Evolutionary conservation across 352 stramenopile genomes (phyloP).

Genomic region (Phytophthora palmivora): DNA sequence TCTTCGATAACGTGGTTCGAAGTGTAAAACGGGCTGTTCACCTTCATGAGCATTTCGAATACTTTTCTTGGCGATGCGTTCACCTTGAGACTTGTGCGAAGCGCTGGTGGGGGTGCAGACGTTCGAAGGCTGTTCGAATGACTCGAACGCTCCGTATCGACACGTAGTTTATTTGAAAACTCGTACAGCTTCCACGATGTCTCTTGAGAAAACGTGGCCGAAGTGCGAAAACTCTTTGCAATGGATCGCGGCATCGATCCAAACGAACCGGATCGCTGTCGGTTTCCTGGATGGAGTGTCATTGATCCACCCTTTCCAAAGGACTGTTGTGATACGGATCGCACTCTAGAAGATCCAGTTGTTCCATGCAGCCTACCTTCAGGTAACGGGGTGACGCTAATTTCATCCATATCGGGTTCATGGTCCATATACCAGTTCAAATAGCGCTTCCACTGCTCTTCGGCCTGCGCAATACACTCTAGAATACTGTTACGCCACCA

Average conservation of each 20-base stretch:
- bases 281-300: slow-evolving; percentile 20
- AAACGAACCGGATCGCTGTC: slow-evolving; percentile 65
- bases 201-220: slow-evolving; percentile 79
- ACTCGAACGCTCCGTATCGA: slow-evolving; percentile 66
- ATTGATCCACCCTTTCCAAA: slow-evolving; percentile 22
- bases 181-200: slow-evolving; percentile 80
- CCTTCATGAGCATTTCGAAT: slow-evolving; percentile 81
- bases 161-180: slow-evolving; percentile 74
- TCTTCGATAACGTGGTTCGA: slow-evolving; percentile 82
- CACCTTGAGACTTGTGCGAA: slow-evolving; percentile 80
- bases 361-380: slow-evolving; percentile 19
- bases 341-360: slow-evolving; percentile 2
- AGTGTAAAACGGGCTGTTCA: slow-evolving; percentile 74
- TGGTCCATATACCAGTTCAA: slow-evolving; percentile 90
- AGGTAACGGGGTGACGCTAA: slow-evolving; percentile 17
- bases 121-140: slow-evolving; percentile 48
- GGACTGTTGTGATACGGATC: slow-evolving; percentile 28
- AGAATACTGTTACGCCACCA: slow-evolving; percentile 90
- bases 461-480: slow-evolving; percentile 83
- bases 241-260: slow-evolving; percentile 80
- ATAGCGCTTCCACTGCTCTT: slow-evolving; percentile 89
- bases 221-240: slow-evolving; percentile 79
- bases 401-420: slow-evolving; percentile 56
- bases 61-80: slow-evolving; percentile 68
- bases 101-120: slow-evolving; percentile 51